Percentiles rank a stretch among this genome's conserved stretches.
Evolutionary conservation across 2,329 filamentous ascomycete genomes (phyloP).

Genomic region (Didymellaceae sp.): DNA sequence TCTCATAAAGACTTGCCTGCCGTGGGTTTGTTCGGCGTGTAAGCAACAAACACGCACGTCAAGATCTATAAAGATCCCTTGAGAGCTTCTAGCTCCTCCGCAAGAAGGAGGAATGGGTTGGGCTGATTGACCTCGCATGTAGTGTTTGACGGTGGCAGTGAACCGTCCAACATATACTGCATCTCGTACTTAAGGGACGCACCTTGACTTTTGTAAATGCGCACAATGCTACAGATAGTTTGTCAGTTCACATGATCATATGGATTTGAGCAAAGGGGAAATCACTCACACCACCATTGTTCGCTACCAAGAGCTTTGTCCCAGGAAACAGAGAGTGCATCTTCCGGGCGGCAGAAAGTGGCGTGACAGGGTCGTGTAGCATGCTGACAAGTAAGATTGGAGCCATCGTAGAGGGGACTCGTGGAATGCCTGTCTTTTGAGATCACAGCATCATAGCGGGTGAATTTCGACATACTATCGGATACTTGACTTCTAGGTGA

Average conservation of each 20-base stretch:
- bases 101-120: constrained; percentile 20
- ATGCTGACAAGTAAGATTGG: constrained; percentile 22
- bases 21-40: no score
- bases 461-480: constrained; percentile 16
- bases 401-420: constrained; percentile 7
- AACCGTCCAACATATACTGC: constrained; percentile 23
- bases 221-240: constrained; percentile 14
- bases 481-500: constrained; percentile 30
- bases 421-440: constrained; percentile 6
- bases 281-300: constrained; percentile 30
- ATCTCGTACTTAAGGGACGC: constrained; percentile 19
- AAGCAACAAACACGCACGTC: no score
- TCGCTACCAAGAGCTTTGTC: constrained; percentile 50
- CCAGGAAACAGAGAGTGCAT: constrained; percentile 45
- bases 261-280: not conserved
- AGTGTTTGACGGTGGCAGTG: constrained; percentile 18
- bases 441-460: no score
- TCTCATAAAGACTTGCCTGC: no score
- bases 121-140: constrained; percentile 23
- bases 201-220: constrained; percentile 19
- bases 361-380: constrained; percentile 62
- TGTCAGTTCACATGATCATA: not conserved
- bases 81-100: not conserved
- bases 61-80: not conserved
- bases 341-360: constrained; percentile 49